Evolutionary conservation across 2,329 filamentous ascomycete species (phyloP).

Genomic region (Cercospora sp.): DNA sequence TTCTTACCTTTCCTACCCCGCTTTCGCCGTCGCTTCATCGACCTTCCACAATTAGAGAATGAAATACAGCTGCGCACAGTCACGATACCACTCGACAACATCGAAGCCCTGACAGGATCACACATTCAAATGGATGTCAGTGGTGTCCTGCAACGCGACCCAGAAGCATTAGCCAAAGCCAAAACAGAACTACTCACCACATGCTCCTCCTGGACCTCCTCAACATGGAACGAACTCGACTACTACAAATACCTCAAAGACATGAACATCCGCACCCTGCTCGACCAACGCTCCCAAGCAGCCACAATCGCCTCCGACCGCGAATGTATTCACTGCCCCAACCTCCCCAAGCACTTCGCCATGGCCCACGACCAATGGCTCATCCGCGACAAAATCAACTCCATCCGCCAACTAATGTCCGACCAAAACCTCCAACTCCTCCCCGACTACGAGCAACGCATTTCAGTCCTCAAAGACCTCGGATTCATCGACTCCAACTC

Average conservation of each 20-base stretch:
- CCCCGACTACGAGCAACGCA: constrained; percentile 94
- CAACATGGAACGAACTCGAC: constrained; percentile 81
- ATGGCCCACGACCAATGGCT: constrained; percentile 98
- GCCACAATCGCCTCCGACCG: constrained; percentile 64
- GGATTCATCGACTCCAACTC: constrained; percentile 85
- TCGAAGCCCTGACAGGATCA: constrained; percentile 81
- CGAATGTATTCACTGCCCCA: constrained; percentile 67
- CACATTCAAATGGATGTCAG: constrained; percentile 45
- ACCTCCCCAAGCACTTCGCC: constrained; percentile 88
- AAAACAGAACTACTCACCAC: constrained; percentile 68
- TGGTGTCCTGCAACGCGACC: constrained; percentile 41
- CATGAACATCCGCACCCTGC: constrained; percentile 74
- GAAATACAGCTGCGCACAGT: constrained; percentile 68
- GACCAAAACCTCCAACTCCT: constrained; percentile 95
- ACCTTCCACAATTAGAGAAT: constrained; percentile 64
- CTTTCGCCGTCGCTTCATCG: constrained; percentile 67
- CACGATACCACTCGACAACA: constrained; percentile 70
- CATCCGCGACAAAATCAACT: constrained; percentile 87
- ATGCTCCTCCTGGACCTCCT: constrained; percentile 70
- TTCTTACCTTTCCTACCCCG: constrained; percentile 76
- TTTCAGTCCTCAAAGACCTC: constrained; percentile 86
- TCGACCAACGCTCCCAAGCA: constrained; percentile 68
- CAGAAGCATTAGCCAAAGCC: constrained; percentile 58
- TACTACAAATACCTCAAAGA: constrained; percentile 75
- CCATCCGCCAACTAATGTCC: constrained; percentile 84